Percentiles rank a stretch among this genome's conserved stretches.
phyloP scores from a whole-genome alignment of 257 asterid genomes.

The Mentha longifolia region DNA sequence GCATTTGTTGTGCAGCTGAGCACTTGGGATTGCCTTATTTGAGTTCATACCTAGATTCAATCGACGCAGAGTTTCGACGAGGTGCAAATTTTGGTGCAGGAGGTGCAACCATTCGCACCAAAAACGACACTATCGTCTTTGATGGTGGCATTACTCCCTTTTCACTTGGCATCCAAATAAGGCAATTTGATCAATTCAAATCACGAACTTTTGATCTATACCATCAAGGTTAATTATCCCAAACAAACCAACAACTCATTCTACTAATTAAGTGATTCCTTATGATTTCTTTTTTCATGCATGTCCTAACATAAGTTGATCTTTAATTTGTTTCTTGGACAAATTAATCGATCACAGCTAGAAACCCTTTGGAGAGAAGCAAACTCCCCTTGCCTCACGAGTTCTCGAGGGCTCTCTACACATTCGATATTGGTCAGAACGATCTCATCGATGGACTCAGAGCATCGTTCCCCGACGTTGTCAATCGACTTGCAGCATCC shows the following conservation, averaged over 20 bases:
- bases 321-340: too few relatives aligned
- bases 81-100: constrained; percentile 64
- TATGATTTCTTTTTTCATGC: too few relatives aligned
- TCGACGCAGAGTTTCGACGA: constrained; percentile 47
- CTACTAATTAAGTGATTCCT: background rate
- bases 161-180: constrained; percentile 46
- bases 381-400: background rate
- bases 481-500: constrained; percentile 47
- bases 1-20: constrained; percentile 40
- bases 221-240: too few relatives aligned
- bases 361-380: background rate
- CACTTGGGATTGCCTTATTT: constrained; percentile 51
- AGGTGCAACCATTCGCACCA: constrained; percentile 48
- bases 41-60: constrained; percentile 57
- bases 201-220: constrained; percentile 42
- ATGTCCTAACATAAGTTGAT: too few relatives aligned
- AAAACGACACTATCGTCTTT: constrained; percentile 36
- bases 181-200: constrained; percentile 47
- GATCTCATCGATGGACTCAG: constrained; percentile 48
- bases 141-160: constrained; percentile 50
- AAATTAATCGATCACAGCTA: too few relatives aligned
- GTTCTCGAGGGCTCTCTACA: background rate
- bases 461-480: constrained; percentile 32
- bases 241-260: too few relatives aligned
- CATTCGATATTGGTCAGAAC: constrained; percentile 57